A percentile compares a stretch with the other conserved stretches of the same genome.
Evolutionary conservation across 1,284 basidiomycete genomes (phyloP).

Genomic region (Austroboletus olivaceoglutinosus): DNA sequence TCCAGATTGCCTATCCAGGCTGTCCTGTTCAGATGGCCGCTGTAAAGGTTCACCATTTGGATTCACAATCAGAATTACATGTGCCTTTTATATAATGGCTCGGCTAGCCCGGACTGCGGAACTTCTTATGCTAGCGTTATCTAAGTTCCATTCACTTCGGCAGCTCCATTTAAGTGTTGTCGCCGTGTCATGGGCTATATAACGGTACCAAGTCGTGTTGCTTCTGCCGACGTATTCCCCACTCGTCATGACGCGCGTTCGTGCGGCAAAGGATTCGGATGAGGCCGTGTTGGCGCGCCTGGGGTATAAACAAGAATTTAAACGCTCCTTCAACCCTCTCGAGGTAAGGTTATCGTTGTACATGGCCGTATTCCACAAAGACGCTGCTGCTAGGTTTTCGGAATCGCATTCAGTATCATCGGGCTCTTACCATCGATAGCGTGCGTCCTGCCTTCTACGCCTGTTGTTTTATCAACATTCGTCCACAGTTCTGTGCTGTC

Average conservation of each 20-base stretch:
- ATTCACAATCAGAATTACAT: too few relatives aligned
- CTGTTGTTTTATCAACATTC: background rate
- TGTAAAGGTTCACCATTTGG: background rate
- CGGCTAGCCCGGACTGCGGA: too few relatives aligned
- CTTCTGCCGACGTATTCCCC: too few relatives aligned
- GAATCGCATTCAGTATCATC: constrained; percentile 39
- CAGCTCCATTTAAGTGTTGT: too few relatives aligned
- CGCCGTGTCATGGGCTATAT: too few relatives aligned
- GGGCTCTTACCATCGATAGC: constrained; percentile 45
- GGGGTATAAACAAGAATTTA: constrained; percentile 47
- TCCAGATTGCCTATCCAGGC: too few relatives aligned
- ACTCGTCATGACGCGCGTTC: background rate
- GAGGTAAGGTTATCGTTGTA: constrained; percentile 12
- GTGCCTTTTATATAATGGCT: too few relatives aligned
- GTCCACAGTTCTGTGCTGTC: constrained; percentile 36
- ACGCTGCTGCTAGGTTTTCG: constrained; percentile 29
- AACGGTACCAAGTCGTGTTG: too few relatives aligned
- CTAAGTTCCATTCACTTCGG: too few relatives aligned
- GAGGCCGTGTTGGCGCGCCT: constrained; percentile 34
- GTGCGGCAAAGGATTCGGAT: constrained; percentile 17
- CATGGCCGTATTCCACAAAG: background rate
- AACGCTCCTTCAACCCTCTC: constrained; percentile 28
- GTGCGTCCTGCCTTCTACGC: constrained; percentile 6
- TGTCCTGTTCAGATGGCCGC: background rate
- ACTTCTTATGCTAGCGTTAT: too few relatives aligned